A percentile compares a stretch with the other conserved stretches of the same genome.
phyloP scores from a whole-genome alignment of 495 filamentous ascomycete species.

The Talaromyces thailandensis region DNA sequence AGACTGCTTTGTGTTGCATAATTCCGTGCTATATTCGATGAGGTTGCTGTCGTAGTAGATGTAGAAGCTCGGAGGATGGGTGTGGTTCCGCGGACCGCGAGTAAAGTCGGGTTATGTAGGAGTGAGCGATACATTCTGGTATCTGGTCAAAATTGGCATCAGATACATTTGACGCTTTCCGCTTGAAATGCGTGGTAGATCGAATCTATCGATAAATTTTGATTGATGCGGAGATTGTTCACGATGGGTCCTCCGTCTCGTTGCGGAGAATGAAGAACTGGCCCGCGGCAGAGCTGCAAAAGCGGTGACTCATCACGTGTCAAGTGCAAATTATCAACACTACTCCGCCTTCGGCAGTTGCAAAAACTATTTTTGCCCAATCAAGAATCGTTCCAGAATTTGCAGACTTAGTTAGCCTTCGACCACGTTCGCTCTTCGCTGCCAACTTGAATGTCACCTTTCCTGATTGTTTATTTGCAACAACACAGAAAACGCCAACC shows the following conservation, averaged over 20 bases:
- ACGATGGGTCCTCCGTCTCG: background rate
- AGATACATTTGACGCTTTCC: background rate
- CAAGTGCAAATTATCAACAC: background rate
- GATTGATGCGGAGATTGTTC: background rate
- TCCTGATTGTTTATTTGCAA: background rate
- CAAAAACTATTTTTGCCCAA: slow-evolving; percentile 4
- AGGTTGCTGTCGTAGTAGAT: background rate
- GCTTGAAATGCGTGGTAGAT: background rate
- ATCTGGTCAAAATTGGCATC: slow-evolving; percentile 9
- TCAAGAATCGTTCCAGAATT: background rate
- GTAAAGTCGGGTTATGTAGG: background rate
- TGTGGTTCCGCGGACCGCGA: background rate
- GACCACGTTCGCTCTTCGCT: slow-evolving; percentile 26
- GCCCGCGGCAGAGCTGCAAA: slow-evolving; percentile 2
- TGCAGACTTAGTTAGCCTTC: slow-evolving; percentile 10
- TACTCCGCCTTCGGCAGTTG: background rate
- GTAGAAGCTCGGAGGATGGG: background rate
- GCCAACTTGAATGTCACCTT: background rate
- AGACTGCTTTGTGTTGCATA: slow-evolving; percentile 48
- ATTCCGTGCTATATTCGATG: background rate
- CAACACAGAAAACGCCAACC: background rate
- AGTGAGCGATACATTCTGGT: slow-evolving; percentile 15
- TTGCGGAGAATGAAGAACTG: background rate
- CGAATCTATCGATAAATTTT: background rate
- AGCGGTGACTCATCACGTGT: background rate